phyloP scores from a whole-genome alignment of 2,329 filamentous ascomycete species.

The Aureobasidium subglaciale region DNA sequence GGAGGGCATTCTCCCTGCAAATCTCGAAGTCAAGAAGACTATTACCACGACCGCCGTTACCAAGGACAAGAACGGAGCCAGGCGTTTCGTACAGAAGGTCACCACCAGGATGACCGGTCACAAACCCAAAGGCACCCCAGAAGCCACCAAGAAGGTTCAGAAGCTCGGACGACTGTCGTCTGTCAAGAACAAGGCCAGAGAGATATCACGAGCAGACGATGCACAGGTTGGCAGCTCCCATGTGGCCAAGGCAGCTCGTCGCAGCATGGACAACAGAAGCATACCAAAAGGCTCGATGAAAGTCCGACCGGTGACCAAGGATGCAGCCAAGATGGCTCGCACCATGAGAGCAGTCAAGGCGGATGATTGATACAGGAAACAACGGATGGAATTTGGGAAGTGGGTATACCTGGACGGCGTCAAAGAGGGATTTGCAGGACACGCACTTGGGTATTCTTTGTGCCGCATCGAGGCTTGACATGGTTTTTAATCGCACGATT shows the following conservation, averaged over 20 bases:
- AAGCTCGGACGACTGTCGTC: not conserved
- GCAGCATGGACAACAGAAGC: constrained; percentile 11
- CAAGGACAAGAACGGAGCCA: constrained; percentile 11
- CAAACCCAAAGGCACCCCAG: not conserved
- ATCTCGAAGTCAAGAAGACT: constrained; percentile 9
- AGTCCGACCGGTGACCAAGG: constrained; percentile 4
- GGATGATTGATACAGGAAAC: not conserved
- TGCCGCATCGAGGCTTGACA: not conserved
- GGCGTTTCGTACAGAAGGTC: constrained; percentile 8
- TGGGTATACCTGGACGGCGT: constrained; percentile 6
- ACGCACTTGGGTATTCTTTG: not conserved
- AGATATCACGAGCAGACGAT: not conserved
- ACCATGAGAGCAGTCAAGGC: constrained; percentile 14
- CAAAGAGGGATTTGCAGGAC: not conserved
- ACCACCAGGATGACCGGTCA: constrained; percentile 10
- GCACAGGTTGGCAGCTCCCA: not conserved
- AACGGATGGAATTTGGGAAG: not conserved
- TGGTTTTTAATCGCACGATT: constrained; percentile 1
- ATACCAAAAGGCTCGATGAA: constrained; percentile 13
- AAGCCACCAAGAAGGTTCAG: not conserved
- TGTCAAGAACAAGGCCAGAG: not conserved
- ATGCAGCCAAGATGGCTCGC: constrained; percentile 10
- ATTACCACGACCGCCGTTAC: constrained; percentile 2
- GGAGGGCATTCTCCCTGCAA: not conserved
- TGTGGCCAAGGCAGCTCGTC: not conserved